These are phyloP conservation scores for Lenzites betulinus DNA, from an alignment of 768 basidiomycete genomes.

Conservation along the genomic window DNA sequence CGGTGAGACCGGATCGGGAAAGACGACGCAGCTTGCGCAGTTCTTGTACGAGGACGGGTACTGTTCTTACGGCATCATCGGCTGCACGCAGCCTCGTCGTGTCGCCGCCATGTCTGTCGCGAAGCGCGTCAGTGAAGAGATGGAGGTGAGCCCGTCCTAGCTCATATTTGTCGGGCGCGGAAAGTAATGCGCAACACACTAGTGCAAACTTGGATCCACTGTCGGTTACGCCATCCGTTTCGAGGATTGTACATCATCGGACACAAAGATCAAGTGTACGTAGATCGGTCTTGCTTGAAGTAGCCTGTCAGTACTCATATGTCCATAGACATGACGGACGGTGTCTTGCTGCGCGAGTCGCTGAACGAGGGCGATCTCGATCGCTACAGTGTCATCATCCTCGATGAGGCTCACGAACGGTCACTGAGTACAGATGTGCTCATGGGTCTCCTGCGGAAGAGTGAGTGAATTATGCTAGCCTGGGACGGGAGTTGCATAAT, in stretches of 20 bases:
- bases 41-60: slow-evolving; percentile 98
- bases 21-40: slow-evolving; percentile 95
- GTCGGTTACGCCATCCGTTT: slow-evolving; percentile 99
- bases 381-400: slow-evolving; percentile 93
- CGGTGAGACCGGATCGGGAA: slow-evolving; percentile 99
- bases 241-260: slow-evolving; percentile 92
- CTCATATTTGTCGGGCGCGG: not conserved
- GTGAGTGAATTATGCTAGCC: slow-evolving; percentile 50
- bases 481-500: slow-evolving; percentile 3
- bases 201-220: slow-evolving; percentile 87
- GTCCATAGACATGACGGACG: slow-evolving; percentile 92
- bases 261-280: slow-evolving; percentile 97
- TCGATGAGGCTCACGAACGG: slow-evolving; percentile 99
- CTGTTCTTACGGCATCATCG: slow-evolving; percentile 84
- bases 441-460: slow-evolving; percentile 94
- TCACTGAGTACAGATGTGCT: slow-evolving; percentile 97
- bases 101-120: slow-evolving; percentile 99
- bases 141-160: slow-evolving; percentile 73
- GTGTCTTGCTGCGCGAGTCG: slow-evolving; percentile 96
- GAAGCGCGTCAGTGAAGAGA: slow-evolving; percentile 99
- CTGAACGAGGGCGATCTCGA: slow-evolving; percentile 98
- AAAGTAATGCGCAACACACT: not conserved
- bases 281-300: slow-evolving; percentile 13
- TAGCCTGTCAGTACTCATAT: not conserved
- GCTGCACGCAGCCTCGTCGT: slow-evolving; percentile 97